Evolutionary conservation across 2,329 filamentous ascomycete genomes (phyloP), one percentile per base, ranked within the genome.

Genomic region (Metarhizium sp.): DNA sequence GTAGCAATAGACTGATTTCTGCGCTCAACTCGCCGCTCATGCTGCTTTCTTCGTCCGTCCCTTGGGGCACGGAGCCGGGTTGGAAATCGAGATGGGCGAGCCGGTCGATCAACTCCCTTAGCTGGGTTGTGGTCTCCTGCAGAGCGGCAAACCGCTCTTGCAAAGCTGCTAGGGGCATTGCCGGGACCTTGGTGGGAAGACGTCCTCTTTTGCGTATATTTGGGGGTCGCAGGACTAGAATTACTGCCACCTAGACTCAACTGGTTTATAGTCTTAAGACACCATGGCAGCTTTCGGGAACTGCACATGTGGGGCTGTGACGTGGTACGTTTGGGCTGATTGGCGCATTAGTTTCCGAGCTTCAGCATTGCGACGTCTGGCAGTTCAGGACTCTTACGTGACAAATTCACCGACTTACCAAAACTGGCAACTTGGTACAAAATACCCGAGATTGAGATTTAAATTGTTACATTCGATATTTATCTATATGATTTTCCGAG

Each of bases 1-100:
- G 86, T 58, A 96, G 72, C 18, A 81, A 80, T 64, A 89, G 84
- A 61, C 87, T 85, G 59, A 96, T 95, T 68, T 96, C 91, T 25
- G 82, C 78, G 60, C 84, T 82, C 38, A 96, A 80, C 71, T 96
- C 91, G 20, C 85, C 69, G 55, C 86, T 82, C 40, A 78, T 75
- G 59, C 78, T 78, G 57, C 74, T 74, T 51, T 80, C 79, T 20
- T 77, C 74, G 52, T 73, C 72, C 8, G 70, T 68, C 55, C 70
- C 72, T 5, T 81, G 72, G 20, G 80, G 78, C 48, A 81, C 73
- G 2, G 79, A 79, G 16, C 80, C 82, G 5, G 81, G 80, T 54
- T 79, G 73, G 67, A 85, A 84, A 55, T 78, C 73, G 63, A 86
- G 75, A 58, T 72, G 76, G 50, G 76, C 77, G 30, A 87, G 77